These are phyloP conservation scores for Hysterium pulicare DNA, from an alignment of 2,329 filamentous ascomycete genomes.

Conservation along the genomic window DNA sequence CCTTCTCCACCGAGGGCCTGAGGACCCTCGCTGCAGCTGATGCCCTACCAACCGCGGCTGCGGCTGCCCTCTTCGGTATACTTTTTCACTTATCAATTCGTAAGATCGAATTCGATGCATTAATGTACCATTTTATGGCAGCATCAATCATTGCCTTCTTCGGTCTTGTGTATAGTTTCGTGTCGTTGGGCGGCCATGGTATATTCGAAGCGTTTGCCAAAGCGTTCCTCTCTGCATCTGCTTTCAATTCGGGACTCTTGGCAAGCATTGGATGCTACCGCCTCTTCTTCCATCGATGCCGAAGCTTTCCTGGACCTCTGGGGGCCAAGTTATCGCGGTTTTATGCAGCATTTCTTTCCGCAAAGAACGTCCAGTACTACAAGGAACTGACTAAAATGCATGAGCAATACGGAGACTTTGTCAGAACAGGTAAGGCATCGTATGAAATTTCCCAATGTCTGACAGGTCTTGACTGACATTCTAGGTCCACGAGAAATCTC, in stretches of 20 bases:
- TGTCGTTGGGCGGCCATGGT: slow-evolving; percentile 1
- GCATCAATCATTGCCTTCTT: slow-evolving; percentile 10
- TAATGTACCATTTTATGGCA: slow-evolving; percentile 24
- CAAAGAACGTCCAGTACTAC: slow-evolving; percentile 26
- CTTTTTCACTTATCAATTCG: slow-evolving; percentile 17
- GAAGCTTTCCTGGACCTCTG: slow-evolving; percentile 23
- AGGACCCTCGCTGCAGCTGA: not conserved
- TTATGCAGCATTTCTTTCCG: slow-evolving; percentile 22
- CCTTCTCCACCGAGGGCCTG: too few relatives aligned
- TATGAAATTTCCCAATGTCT: not conserved
- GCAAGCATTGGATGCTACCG: slow-evolving; percentile 23
- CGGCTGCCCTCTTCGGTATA: slow-evolving; percentile 12
- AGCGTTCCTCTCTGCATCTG: slow-evolving; percentile 7
- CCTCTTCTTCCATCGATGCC: slow-evolving; percentile 22
- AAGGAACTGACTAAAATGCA: slow-evolving; percentile 27
- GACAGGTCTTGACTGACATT: not conserved
- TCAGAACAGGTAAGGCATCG: slow-evolving; percentile 26
- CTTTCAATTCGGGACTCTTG: slow-evolving; percentile 15
- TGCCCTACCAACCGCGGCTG: not conserved
- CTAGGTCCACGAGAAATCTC: slow-evolving; percentile 20
- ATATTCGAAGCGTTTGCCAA: slow-evolving; percentile 7
- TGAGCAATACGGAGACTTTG: slow-evolving; percentile 31
- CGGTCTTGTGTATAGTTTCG: slow-evolving; percentile 9
- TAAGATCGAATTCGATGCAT: slow-evolving; percentile 19
- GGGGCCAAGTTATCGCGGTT: slow-evolving; percentile 23